Base-by-base conservation (phyloP, 2,329 filamentous ascomycete species). In the Xylaria sp. region DNA sequence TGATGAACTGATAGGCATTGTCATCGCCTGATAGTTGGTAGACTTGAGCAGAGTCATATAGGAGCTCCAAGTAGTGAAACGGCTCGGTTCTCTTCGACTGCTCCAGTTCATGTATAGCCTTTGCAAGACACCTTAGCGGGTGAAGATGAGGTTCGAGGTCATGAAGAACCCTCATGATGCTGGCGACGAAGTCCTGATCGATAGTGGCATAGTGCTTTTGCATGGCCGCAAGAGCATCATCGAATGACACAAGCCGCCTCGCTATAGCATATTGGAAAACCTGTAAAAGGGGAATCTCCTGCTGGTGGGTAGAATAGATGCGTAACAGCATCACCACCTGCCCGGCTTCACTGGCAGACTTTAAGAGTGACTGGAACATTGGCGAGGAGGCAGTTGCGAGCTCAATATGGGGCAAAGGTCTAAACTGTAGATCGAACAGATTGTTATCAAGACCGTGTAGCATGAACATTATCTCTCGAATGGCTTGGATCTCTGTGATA, bases 381-480 rank as follows among this genome's bases (percentile, higher is more conserved):
- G 81, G 77, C 76, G 76, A 78, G 0, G 79, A 78, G 9, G 83
- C 71, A 59, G 80, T 76, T 0, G 73, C 68, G 30, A 84, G 75
- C 58, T 83, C 78, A 57, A 78, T 83, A 1, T 66, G 67, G 3
- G 74, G 67, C 1, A 74, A 70, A 0, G 77, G 76, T 5, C 71
- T 64, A 11, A 75, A 77, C 53, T 78, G 69, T 2, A 66, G 19
- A 58, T 75, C 76, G 67, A 92, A 96, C 1, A 96, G 70, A 1
- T 85, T 87, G 2, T 89, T 93, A 4, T 86, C 82, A 3, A 94
- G 76, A 0, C 92, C 92, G 57, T 85, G 83, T 0, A 97, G 80
- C 90, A 97, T 95, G 68, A 91, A 93, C 0, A 97, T 77, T 0
- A 85, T 83, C 69, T 97, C 92, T 52, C 91, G 84, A 30, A 92